phyloP scores from a whole-genome alignment of 176 grass and related monocot genomes.

The Carex pumila region DNA sequence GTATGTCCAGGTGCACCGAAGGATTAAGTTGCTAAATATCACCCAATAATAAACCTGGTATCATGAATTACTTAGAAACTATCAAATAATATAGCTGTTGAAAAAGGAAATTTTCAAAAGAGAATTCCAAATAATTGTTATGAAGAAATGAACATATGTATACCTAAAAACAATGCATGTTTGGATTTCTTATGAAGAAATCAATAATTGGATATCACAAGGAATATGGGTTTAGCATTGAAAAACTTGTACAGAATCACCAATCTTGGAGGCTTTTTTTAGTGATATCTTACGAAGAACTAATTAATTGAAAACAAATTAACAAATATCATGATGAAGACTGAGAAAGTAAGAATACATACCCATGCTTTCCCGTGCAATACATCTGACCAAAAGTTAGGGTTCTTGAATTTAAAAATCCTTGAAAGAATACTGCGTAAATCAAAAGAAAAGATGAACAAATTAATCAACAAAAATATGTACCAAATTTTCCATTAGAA shows the following conservation, averaged over 20 bases:
- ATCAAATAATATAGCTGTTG: background rate
- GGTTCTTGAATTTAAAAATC: slow-evolving; percentile 94
- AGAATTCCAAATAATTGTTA: background rate
- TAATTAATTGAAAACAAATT: background rate
- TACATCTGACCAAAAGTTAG: slow-evolving; percentile 52
- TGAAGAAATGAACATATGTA: background rate
- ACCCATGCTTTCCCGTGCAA: slow-evolving; percentile 64
- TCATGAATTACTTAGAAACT: slow-evolving; percentile 1
- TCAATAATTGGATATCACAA: background rate
- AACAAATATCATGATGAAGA: background rate
- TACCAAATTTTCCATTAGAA: background rate
- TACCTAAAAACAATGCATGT: background rate
- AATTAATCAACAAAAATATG: slow-evolving; percentile 3
- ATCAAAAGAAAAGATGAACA: slow-evolving; percentile 12
- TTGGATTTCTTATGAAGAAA: background rate
- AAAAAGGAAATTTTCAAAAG: background rate
- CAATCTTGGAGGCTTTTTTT: background rate
- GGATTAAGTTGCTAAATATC: slow-evolving; percentile 79
- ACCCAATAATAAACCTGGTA: slow-evolving; percentile 84
- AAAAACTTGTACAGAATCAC: background rate
- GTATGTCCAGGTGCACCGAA: slow-evolving; percentile 96
- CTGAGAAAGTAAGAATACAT: slow-evolving; percentile 9
- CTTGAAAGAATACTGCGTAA: slow-evolving; percentile 60
- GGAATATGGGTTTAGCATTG: background rate
- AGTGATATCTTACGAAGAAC: background rate